Evolutionary conservation across 108 stramenopile genomes (phyloP).

Genomic region (Fragilariopsis cylindrus): DNA sequence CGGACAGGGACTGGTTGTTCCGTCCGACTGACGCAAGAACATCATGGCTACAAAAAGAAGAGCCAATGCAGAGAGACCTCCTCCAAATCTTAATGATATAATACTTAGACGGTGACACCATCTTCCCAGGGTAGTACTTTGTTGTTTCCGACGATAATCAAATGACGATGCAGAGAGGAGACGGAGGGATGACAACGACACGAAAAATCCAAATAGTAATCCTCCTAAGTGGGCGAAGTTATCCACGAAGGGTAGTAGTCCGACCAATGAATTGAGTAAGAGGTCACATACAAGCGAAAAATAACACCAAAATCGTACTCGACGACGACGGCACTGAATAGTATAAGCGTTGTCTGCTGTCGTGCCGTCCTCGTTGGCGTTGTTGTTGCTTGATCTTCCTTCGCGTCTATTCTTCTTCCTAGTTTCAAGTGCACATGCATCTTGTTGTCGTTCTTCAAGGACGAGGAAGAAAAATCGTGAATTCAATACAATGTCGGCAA

Average conservation of each 20-base stretch:
- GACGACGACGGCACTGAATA: constrained; percentile 3
- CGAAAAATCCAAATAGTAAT: constrained; percentile 75
- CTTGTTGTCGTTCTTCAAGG: constrained; percentile 10
- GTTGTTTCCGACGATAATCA: constrained; percentile 37
- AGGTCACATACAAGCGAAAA: constrained; percentile 74
- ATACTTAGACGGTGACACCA: constrained; percentile 40
- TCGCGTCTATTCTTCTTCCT: constrained; percentile 34
- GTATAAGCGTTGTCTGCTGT: background rate
- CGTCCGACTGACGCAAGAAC: constrained; percentile 60
- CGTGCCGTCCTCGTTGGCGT: background rate
- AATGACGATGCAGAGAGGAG: constrained; percentile 63
- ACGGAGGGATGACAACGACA: constrained; percentile 62
- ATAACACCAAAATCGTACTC: constrained; percentile 22
- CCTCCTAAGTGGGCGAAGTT: constrained; percentile 84
- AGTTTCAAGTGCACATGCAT: constrained; percentile 37
- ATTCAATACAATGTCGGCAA: constrained; percentile 89
- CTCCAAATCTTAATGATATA: constrained; percentile 48
- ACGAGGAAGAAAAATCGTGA: constrained; percentile 65
- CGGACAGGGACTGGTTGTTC: constrained; percentile 53
- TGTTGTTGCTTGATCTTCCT: background rate
- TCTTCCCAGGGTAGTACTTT: background rate
- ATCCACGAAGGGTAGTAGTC: constrained; percentile 79
- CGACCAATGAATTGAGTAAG: constrained; percentile 67
- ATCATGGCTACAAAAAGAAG: constrained; percentile 54
- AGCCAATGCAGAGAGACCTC: constrained; percentile 49